These are phyloP conservation scores for Trametes hirsuta DNA, from an alignment of 1,284 basidiomycete genomes.

Conservation along the genomic window DNA sequence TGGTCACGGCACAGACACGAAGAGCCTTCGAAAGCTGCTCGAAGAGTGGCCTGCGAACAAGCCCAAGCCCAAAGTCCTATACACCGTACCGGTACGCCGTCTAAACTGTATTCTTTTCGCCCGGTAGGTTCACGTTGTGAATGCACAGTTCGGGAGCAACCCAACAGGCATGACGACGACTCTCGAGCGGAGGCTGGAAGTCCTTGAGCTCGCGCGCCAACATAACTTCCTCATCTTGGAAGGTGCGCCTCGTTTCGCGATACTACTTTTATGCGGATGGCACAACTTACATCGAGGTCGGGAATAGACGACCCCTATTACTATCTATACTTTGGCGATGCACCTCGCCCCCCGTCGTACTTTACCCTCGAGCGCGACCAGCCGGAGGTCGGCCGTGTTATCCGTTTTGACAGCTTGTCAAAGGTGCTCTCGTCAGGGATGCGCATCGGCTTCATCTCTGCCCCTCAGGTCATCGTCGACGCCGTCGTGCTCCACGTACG, in stretches of 20 bases:
- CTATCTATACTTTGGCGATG: constrained; percentile 71
- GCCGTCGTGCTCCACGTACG: constrained; percentile 76
- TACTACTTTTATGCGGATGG: background rate
- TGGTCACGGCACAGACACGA: constrained; percentile 71
- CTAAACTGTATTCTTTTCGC: background rate
- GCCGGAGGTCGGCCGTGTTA: constrained; percentile 70
- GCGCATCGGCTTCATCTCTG: constrained; percentile 83
- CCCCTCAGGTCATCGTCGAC: constrained; percentile 73
- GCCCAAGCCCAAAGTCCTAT: constrained; percentile 80
- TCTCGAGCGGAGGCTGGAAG: constrained; percentile 74
- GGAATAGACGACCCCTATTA: constrained; percentile 77
- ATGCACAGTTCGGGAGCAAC: constrained; percentile 77
- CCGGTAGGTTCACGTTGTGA: background rate
- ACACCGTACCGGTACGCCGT: constrained; percentile 74
- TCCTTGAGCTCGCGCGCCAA: constrained; percentile 75
- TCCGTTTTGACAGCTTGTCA: constrained; percentile 88
- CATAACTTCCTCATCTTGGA: constrained; percentile 87
- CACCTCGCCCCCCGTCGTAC: constrained; percentile 71
- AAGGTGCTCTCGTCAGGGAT: constrained; percentile 87
- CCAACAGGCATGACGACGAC: constrained; percentile 83
- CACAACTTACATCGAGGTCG: background rate
- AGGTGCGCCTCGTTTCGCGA: constrained; percentile 45
- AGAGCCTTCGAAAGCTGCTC: constrained; percentile 66
- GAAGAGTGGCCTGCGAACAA: constrained; percentile 77
- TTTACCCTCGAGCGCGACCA: constrained; percentile 73